These are phyloP conservation scores for Colletotrichum cordylinicola DNA, from an alignment of 2,329 filamentous ascomycete species.

Conservation along the genomic window DNA sequence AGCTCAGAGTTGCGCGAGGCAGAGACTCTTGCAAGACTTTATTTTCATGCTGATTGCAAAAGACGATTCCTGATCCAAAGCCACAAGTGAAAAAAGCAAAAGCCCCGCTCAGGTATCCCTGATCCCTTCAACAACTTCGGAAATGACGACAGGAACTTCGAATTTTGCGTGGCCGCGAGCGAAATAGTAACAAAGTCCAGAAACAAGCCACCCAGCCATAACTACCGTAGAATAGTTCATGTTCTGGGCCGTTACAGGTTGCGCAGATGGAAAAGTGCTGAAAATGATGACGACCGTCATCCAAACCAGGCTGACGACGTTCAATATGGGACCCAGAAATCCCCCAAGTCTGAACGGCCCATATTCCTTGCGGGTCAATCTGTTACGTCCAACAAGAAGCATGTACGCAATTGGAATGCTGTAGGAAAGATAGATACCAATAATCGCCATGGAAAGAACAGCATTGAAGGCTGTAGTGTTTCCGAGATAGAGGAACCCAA, in stretches of 20 bases:
- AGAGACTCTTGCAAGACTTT: neutral
- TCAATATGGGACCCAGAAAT: constrained; percentile 36
- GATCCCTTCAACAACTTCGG: constrained; percentile 2
- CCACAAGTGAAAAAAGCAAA: neutral
- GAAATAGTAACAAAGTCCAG: constrained; percentile 39
- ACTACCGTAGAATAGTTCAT: constrained; percentile 56
- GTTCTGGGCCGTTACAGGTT: constrained; percentile 44
- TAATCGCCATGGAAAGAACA: constrained; percentile 44
- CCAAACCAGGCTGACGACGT: constrained; percentile 48
- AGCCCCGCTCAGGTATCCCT: neutral
- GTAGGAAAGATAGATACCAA: constrained; percentile 49
- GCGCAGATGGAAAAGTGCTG: constrained; percentile 45
- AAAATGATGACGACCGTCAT: constrained; percentile 49
- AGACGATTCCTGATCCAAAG: neutral
- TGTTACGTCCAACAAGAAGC: constrained; percentile 38
- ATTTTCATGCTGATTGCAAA: neutral
- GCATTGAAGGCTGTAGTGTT: constrained; percentile 46
- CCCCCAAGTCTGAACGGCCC: constrained; percentile 34
- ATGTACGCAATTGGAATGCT: constrained; percentile 43
- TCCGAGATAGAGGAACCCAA: constrained; percentile 44
- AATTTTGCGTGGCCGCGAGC: constrained; percentile 28
- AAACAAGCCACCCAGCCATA: constrained; percentile 41
- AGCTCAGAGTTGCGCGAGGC: neutral
- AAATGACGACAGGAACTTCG: constrained; percentile 24
- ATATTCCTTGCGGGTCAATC: constrained; percentile 19